Evolutionary conservation across 2,329 filamentous ascomycete genomes (phyloP), one percentile per base, ranked within the genome.

Genomic region (Alternaria brassicicola): DNA sequence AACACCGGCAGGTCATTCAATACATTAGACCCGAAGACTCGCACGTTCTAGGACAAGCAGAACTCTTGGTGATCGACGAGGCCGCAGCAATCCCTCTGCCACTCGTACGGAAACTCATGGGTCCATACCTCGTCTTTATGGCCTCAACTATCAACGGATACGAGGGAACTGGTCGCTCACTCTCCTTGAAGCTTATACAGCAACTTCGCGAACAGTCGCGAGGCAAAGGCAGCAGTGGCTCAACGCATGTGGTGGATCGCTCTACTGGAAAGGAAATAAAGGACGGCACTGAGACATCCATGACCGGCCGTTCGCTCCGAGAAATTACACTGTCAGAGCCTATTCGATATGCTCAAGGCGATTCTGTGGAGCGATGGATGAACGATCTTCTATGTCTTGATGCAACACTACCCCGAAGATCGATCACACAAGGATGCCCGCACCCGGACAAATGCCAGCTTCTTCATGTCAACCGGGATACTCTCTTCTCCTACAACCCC

Each of bases 91-190:
- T 99, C 62, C 95, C 96, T 12, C 80, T 99, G 10, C 95, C 95
- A 0, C 82, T 98, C 3, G 95, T 99, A 7, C 86, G 90, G 68
- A 97, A 97, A 79, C 84, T 99, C 38, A 93, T 99, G 87, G 95
- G 95, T 0, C 94, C 94, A 13, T 99, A 99, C 78, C 83, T 99
- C 35, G 93, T 98, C 8, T 99, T 99, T 79, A 98, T 99, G 95
- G 93, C 96, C 1, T 99, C 95, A 0, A 99, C 95, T 2, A 97
- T 99, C 80, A 98, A 98, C 74, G 95, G 95, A 57, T 99, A 99
- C 76, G 95, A 99, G 81, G 95, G 95, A 55, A 99, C 95, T 6
- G 95, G 95, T 38, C 88, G 95, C 57, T 98, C 95, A 1, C 84
- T 99, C 6, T 98, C 95, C 0, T 82, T 99, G 52, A 99, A 99